Base-by-base conservation (phyloP, 441 rosid genomes). In the Bruguiera hainesii region DNA sequence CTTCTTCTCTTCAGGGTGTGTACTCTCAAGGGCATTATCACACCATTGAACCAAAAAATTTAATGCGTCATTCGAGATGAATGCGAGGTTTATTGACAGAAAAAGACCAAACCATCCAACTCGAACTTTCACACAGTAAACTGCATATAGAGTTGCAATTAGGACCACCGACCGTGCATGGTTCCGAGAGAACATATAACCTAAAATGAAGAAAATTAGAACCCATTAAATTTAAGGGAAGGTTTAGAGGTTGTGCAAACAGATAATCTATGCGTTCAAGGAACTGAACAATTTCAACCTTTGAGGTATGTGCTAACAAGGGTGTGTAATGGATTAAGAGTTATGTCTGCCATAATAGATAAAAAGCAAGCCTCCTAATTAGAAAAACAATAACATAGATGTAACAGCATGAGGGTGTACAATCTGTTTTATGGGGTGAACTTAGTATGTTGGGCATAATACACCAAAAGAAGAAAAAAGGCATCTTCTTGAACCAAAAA, bases 81-180 rank as follows among this genome's bases (percentile, higher is more conserved):
- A 96, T 15, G 98, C 89, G 70, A 96, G 93, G 82, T 91, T 91
- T 76, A 86, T 77, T 31, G 97, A 87, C 55, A 96, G 89, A 50
- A 89, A 78, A 63, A 93, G 85, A 65, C 99, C 99, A 74, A 75
- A 82, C 98, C 99, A 96, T 74, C 99, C 99, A 79, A 87, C 94
- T 68, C 87, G 87, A 76, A 83, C 93, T 90, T 88, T 87, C 70
- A 96, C 98, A 67, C 80, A 89, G 68, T 96, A 96, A 69, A 91
- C 67, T 29, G 94, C 85, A 70, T 96, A 93, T 28, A 79, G 51
- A 3, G 80, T 80, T 1, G 97, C 97, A 76, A 90, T 64, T 67
- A 96, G 79, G 77, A 96, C 89, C 78, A 96, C 90, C 77, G 93
- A 64, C 26, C 97, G 89, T 30, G 99, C 98, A 83, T 93, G 96